Evolutionary conservation across 257 asterid genomes (phyloP), one percentile per base, ranked within the genome.

Genomic region (Nicotiana paniculata): DNA sequence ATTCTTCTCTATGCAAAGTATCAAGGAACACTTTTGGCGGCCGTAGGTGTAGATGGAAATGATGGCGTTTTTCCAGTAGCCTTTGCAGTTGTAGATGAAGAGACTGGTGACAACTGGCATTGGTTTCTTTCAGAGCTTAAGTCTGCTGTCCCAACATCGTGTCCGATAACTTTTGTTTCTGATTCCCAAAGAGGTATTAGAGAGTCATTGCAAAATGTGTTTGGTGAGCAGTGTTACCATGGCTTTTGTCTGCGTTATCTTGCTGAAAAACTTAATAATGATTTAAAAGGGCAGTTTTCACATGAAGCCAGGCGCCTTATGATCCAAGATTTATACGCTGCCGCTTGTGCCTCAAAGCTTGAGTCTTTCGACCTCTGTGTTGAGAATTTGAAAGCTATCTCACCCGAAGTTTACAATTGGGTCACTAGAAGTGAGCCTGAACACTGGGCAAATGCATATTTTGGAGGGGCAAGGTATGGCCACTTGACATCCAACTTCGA

Each of bases 261-360:
- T 26, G 95, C 98, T 10, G 98, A 96, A 91, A 96, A 92, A 88
- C 97, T 96, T 46, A 96, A 93, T 81, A 94, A 91, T 80, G 99
- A 94, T 84, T 88, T 96, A 62, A 92, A 93, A 88, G 97, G 97
- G n/a, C 98, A 93, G 83, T 93, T 93, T 87, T 96, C 99, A 68
- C 98, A 96, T 82, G 99, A 96, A 89, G 99, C 99, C 9, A 94
- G 99, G 51, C 97, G 98, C 57, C 95, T 96, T 79, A 90, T 96
- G 99, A 92, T 92, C 86, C 97, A 96, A 83, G 98, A 96, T 90
- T 88, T 96, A 82, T 90, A 89, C 65, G 92, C 97, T 66, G 98
- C 99, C 89, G 99, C 98, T 53, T 86, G 87, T 77, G 97, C 98
- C 37, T 88, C 93, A 62, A 94, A 90, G 85, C 88, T 85, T 7